Base-by-base conservation (phyloP, 2,329 filamentous ascomycete genomes). In the Elsinoe ampelina region DNA sequence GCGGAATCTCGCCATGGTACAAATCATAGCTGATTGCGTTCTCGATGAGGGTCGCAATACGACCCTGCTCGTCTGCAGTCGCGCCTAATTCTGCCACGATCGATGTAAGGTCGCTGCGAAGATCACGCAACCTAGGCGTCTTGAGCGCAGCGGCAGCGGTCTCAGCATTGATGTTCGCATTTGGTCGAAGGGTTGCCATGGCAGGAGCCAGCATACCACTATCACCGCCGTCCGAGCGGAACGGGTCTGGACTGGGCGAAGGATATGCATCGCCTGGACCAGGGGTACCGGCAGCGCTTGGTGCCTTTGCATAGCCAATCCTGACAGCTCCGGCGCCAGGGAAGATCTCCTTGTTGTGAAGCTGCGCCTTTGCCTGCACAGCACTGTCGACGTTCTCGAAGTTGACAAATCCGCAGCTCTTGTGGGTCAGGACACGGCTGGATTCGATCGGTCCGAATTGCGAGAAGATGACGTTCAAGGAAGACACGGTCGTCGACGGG, bases 351-450 rank as follows among this genome's bases (percentile, higher is more conserved):
- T 95, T 96, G 65, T 90, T 90, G 66, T 97, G 97, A 72, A 95
- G 84, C 67, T 85, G 80, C 12, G 84, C 84, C 70, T 92, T 95
- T 13, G 93, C 93, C 59, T 89, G 84, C 38, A 96, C 85, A 57
- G 93, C 93, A 68, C 89, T 95, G 62, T 97, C 91, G 30, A 93
- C 75, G 58, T 83, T 85, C 72, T 97, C 90, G 66, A 95, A 98
- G 72, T 98, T 98, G 68, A 98, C 92, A 65, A 98, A 98, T 2
- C 92, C 93, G 69, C 93, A 98, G 72, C 95, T 97, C 79, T 98
- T 98, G 77, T 98, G 90, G 0, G 93, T 97, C 60, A 98, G 78
- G 3, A 98, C 93, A 61, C 93, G 82, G 26, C 89, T 92, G 2
- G 92, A 96, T 62, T 93, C 80, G 61, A 98, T 95, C 2, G 86